A percentile compares a stretch with the other conserved stretches of the same genome.
Evolutionary conservation across 768 basidiomycete species (phyloP).

Genomic region (Russula sp.): DNA sequence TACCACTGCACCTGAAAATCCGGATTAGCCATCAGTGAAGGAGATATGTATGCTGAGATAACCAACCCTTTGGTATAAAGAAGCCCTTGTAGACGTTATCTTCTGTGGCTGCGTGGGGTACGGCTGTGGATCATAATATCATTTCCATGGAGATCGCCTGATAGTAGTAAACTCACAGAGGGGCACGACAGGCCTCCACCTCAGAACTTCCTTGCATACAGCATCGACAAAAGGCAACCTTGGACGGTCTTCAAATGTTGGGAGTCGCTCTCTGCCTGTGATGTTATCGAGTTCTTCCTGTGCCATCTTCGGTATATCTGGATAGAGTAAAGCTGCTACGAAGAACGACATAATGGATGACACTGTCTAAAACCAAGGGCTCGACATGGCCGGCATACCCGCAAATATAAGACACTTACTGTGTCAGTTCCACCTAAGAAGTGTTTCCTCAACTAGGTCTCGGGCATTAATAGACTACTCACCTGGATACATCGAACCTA

Average conservation of each 20-base stretch:
- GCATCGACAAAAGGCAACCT: not conserved
- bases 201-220: not conserved
- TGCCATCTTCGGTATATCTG: not conserved
- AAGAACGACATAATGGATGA: not conserved
- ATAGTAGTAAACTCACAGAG: conserved; percentile 9
- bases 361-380: not conserved
- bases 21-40: not conserved
- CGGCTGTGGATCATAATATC: not conserved
- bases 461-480: not conserved
- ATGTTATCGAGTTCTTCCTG: not conserved
- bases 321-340: not conserved
- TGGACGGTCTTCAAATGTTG: not conserved
- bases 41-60: not conserved
- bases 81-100: conserved; percentile 22
- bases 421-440: conserved; percentile 5
- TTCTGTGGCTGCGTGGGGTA: conserved; percentile 13
- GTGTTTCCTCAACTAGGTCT: not conserved
- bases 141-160: not conserved
- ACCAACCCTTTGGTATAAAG: conserved; percentile 17
- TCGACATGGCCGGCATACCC: not conserved
- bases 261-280: not conserved
- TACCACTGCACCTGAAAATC: conserved; percentile 14
- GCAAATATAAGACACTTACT: not conserved
- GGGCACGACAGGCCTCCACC: conserved; percentile 17
- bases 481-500: conserved; percentile 6